Percentiles rank a stretch among this genome's conserved stretches.
phyloP scores from a whole-genome alignment of 2,329 filamentous ascomycete species.

The Sporothrix brasiliensis region DNA sequence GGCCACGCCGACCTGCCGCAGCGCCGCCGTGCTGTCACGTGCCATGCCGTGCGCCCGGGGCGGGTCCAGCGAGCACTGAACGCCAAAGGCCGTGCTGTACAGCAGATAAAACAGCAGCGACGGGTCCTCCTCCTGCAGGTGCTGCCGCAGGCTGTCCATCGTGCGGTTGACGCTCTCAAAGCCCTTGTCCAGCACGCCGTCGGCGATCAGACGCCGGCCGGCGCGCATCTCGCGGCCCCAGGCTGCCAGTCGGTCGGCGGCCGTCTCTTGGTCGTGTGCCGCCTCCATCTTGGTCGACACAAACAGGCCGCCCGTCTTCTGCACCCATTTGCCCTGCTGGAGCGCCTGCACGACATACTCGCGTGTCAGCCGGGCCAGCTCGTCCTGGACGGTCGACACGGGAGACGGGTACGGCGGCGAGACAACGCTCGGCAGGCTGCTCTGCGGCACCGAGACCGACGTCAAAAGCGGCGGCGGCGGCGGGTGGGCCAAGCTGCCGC shows the following conservation, averaged over 20 bases:
- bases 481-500: neutral
- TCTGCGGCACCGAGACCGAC: neutral
- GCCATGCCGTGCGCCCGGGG: neutral
- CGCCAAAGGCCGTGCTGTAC: conserved; percentile 31
- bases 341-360: conserved; percentile 38
- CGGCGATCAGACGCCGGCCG: conserved; percentile 36
- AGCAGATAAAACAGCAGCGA: conserved; percentile 38
- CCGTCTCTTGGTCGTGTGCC: conserved; percentile 9
- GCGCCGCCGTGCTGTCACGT: conserved; percentile 18
- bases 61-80: neutral
- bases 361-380: conserved; percentile 36
- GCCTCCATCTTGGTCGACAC: neutral
- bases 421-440: neutral
- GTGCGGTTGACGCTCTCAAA: conserved; percentile 36
- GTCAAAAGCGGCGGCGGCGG: neutral
- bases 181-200: conserved; percentile 34
- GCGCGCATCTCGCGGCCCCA: conserved; percentile 37
- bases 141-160: conserved; percentile 38
- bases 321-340: conserved; percentile 37
- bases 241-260: conserved; percentile 33
- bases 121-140: conserved; percentile 38
- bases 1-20: conserved; percentile 23
- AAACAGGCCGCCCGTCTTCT: conserved; percentile 29
- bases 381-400: conserved; percentile 32
- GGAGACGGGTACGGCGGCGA: neutral